Base-by-base conservation (phyloP, 768 basidiomycete species). In the Arthromyces matolae region DNA sequence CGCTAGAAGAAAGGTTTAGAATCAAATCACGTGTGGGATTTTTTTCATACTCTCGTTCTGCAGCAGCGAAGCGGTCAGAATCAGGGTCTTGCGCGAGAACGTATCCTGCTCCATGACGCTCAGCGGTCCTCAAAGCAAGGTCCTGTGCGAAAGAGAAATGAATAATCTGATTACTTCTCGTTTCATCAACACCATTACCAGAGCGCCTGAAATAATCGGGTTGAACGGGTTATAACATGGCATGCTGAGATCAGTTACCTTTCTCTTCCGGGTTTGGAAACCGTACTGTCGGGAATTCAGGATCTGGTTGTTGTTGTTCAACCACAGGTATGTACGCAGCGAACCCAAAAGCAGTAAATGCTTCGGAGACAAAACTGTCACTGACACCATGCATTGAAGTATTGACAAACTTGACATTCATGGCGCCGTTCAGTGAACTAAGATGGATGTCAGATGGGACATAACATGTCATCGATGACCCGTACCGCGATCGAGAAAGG, bases 191-290 rank as follows among this genome's bases (percentile, higher is more conserved):
- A 16, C 24, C 53, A 66, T 45, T 60, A 79, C 77, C 65, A 78
- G 64, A 29, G 79, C 77, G 13, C 80, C 78, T 79, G 47, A 37
- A 18, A 42, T 2, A 16, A 22, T 16, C n/a, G n/a, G n/a, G n/a
- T n/a, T n/a, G n/a, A n/a, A n/a, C n/a, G 29, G n/a, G n/a, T 6
- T 28, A 41, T 35, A 22, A 37, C 41, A 36, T n/a, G 42, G 12
- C 3, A n/a, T 19, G 24, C 18, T 35, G 24, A 14, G 16, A 45
- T 35, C 9, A 14, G 18, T 12, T 8, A 80, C 92, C 92, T 66
- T 88, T 84, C 63, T 94, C 92, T 64, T 94, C 92, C 2, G 92
- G 92, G 59, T 94, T 94, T 2, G 92, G 92, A 63, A 89, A 93
- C 18, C 66, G 69, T 14, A 93, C 87, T 4, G 91, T 92, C 3